A percentile compares a stretch with the other conserved stretches of the same genome.
Evolutionary conservation across 768 basidiomycete species (phyloP).

Genomic region (Mycena haematopus): DNA sequence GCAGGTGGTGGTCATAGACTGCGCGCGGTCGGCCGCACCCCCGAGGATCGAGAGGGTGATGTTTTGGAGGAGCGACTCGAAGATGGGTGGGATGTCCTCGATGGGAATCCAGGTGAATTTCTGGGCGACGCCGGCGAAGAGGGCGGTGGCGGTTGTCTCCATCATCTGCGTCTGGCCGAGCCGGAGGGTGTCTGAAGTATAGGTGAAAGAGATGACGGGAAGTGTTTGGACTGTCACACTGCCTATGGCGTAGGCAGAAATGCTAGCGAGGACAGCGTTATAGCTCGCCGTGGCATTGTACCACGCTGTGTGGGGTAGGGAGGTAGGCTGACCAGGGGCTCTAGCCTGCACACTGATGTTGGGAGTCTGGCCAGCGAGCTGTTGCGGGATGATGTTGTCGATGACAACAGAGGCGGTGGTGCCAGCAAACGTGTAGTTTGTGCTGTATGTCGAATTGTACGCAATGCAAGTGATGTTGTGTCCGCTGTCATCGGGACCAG

Average conservation of each 20-base stretch:
- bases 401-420: constrained; percentile 5
- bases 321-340: too few species aligned
- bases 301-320: background rate
- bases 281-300: constrained; percentile 14
- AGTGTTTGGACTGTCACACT: background rate
- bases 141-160: background rate
- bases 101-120: constrained; percentile 2
- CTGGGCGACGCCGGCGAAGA: background rate
- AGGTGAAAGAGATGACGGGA: background rate
- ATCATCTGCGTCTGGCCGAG: background rate
- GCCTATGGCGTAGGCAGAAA: constrained; percentile 4
- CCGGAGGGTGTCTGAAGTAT: background rate
- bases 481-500: background rate
- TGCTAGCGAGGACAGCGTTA: background rate
- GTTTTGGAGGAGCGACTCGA: constrained; percentile 15
- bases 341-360: background rate
- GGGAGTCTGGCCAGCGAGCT: constrained; percentile 4
- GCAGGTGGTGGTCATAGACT: background rate
- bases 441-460: constrained; percentile 17
- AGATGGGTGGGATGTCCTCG: background rate
- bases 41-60: constrained; percentile 21
- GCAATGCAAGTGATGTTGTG: constrained; percentile 14
- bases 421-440: constrained; percentile 18
- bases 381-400: background rate
- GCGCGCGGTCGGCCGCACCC: background rate